Base-by-base conservation (phyloP, 2,329 filamentous ascomycete species). In the Aspergillus eucalypticola region DNA sequence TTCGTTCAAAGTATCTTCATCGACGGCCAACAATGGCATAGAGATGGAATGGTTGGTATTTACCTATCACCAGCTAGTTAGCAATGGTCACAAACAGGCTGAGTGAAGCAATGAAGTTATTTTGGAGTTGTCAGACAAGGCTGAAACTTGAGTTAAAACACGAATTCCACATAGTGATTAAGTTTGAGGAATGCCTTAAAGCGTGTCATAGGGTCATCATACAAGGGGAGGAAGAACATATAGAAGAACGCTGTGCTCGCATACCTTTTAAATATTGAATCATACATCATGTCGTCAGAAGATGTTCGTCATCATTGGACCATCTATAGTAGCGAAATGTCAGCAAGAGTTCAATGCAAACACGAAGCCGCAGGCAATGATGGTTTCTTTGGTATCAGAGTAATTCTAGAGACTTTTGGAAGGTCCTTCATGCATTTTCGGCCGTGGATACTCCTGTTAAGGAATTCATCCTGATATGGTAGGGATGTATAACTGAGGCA, bases 1-100 rank as follows among this genome's bases (percentile, higher is more conserved):
- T 84, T 85, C 85, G 85, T 87, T 87, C 84, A 84, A 84, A 72
- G 74, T 78, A 81, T 88, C 83, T 82, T 88, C 85, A 86, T 84
- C 71, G 74, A 70, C 41, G 58, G 61, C 44, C 32, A 61, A 59
- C 59, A 62, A 66, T 56, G 63, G 62, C 60, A 66, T 57, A 63
- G 62, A 51, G 61, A 53, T 48, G 57, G 55, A 56, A 63, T 54
- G 55, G 60, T 63, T 60, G 52, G 56, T 66, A 69, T 73, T 64
- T 74, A 76, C 74, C 74, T 76, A 69, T 66, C 60, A 62, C 63
- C 23, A 66, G 32, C 52, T 60, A 68, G 67, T 76, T 73, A 76
- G 73, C 68, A 57, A 61, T 69, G 62, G 62, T 65, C 64, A 60
- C 23, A 54, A 49, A 53, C 58, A 60, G 56, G 49, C 44, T 59